phyloP scores from a whole-genome alignment of 1,139 yeast species.

The Pichia terricola region DNA sequence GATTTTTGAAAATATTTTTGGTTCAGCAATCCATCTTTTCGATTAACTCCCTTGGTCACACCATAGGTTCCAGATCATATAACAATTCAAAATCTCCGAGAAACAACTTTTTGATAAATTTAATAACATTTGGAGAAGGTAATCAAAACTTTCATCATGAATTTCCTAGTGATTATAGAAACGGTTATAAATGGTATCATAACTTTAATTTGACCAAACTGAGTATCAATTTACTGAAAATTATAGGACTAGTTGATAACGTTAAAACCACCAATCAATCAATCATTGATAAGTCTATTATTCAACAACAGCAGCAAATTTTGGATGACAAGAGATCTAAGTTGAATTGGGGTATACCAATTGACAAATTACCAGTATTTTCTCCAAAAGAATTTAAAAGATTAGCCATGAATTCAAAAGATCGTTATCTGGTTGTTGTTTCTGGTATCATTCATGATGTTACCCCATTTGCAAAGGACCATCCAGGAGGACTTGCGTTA shows the following conservation, averaged over 20 bases:
- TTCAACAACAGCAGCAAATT: constrained; percentile 58
- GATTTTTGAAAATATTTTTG: constrained; percentile 44
- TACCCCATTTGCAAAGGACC: constrained; percentile 63
- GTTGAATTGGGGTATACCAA: constrained; percentile 71
- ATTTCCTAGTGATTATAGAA: constrained; percentile 59
- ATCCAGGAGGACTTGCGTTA: constrained; percentile 61
- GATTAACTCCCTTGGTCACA: constrained; percentile 56
- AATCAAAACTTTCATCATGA: constrained; percentile 67
- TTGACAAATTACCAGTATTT: constrained; percentile 52
- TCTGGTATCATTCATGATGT: constrained; percentile 62
- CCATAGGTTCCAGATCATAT: constrained; percentile 48
- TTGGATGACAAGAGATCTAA: constrained; percentile 52
- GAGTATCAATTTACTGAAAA: constrained; percentile 35
- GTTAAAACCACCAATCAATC: constrained; percentile 36
- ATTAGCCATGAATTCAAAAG: constrained; percentile 26
- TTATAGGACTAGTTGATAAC: constrained; percentile 33
- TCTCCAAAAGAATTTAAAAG: constrained; percentile 42
- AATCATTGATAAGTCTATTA: constrained; percentile 43
- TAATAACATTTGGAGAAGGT: constrained; percentile 59
- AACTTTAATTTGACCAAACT: constrained; percentile 64
- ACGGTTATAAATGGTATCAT: constrained; percentile 36
- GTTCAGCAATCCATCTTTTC: constrained; percentile 48
- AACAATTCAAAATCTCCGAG: constrained; percentile 55
- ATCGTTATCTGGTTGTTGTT: constrained; percentile 34
- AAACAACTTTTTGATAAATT: constrained; percentile 34